phyloP scores from a whole-genome alignment of 371 early-diverging fungal species.

The Apophysomyces trapeziformis region DNA sequence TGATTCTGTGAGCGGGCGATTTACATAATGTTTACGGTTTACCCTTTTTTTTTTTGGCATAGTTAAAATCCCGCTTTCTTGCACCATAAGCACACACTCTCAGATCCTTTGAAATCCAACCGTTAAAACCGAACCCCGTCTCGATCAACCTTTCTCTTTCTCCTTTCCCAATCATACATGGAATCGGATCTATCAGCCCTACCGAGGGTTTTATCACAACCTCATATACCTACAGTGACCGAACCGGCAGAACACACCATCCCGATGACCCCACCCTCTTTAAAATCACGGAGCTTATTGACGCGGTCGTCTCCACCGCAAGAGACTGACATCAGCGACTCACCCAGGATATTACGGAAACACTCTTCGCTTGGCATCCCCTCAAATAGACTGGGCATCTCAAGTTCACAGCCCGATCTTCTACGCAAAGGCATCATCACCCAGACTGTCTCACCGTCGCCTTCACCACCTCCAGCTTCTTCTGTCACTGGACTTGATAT shows the following conservation, averaged over 20 bases:
- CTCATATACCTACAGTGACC: not conserved
- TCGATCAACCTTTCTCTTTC: constrained; percentile 7
- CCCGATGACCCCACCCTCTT: constrained; percentile 1
- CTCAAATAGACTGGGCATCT: constrained; percentile 19
- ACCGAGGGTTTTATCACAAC: not conserved
- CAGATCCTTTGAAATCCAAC: constrained; percentile 7
- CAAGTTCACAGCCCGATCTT: constrained; percentile 36
- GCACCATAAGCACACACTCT: not conserved
- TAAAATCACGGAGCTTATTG: constrained; percentile 2
- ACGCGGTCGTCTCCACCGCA: constrained; percentile 8
- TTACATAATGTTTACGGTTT: too few species aligned
- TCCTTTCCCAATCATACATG: not conserved
- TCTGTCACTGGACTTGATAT: constrained; percentile 31
- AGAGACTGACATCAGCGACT: constrained; percentile 50
- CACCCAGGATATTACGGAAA: constrained; percentile 29
- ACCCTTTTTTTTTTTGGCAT: not conserved
- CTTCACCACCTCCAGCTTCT: not conserved
- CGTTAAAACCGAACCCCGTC: constrained; percentile 1
- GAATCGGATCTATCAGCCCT: constrained; percentile 4
- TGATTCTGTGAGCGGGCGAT: too few species aligned
- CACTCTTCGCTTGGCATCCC: constrained; percentile 23
- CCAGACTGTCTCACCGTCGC: not conserved
- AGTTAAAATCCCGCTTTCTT: not conserved
- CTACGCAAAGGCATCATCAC: constrained; percentile 17
- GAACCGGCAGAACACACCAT: not conserved